Percentiles rank a stretch among this genome's conserved stretches.
phyloP scores from a whole-genome alignment of 768 basidiomycete genomes.

The Serendipita vermifera region DNA sequence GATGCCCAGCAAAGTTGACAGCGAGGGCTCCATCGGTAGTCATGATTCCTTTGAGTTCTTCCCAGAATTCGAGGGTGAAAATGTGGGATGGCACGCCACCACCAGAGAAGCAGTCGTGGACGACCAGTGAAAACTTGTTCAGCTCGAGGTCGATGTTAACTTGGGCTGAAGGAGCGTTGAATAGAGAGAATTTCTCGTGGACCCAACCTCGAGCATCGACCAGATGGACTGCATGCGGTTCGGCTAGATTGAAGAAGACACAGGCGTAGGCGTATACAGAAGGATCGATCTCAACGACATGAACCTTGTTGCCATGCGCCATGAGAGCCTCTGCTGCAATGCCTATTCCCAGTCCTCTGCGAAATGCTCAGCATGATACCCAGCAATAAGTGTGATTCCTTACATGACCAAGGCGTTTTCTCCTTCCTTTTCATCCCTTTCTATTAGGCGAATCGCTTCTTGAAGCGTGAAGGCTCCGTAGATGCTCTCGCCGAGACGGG shows the following conservation, averaged over 20 bases:
- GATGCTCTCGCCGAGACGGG: conserved; percentile 57
- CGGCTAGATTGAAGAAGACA: conserved; percentile 63
- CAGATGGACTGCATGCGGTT: conserved; percentile 49
- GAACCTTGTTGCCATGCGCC: conserved; percentile 53
- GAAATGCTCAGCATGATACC: not conserved
- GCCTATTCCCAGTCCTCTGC: conserved; percentile 79
- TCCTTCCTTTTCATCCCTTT: conserved; percentile 28
- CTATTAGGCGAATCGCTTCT: conserved; percentile 64
- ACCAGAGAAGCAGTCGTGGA: conserved; percentile 92
- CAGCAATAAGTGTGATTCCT: conserved; percentile 18
- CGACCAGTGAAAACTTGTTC: conserved; percentile 49
- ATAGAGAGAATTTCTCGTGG: conserved; percentile 26
- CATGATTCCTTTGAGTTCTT: conserved; percentile 49
- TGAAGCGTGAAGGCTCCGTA: conserved; percentile 78
- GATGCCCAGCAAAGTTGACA: conserved; percentile 74
- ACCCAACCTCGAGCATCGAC: conserved; percentile 69
- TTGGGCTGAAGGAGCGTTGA: conserved; percentile 16
- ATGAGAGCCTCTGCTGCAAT: conserved; percentile 65
- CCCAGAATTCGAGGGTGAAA: conserved; percentile 78
- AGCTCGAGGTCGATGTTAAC: conserved; percentile 12
- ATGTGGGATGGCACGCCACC: conserved; percentile 80
- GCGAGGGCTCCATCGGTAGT: conserved; percentile 61
- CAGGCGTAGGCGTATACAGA: conserved; percentile 76
- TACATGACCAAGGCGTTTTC: conserved; percentile 64
- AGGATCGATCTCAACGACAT: conserved; percentile 88